Evolutionary conservation across 345 rosid species (phyloP).

Genomic region (Aegle marmelos): DNA sequence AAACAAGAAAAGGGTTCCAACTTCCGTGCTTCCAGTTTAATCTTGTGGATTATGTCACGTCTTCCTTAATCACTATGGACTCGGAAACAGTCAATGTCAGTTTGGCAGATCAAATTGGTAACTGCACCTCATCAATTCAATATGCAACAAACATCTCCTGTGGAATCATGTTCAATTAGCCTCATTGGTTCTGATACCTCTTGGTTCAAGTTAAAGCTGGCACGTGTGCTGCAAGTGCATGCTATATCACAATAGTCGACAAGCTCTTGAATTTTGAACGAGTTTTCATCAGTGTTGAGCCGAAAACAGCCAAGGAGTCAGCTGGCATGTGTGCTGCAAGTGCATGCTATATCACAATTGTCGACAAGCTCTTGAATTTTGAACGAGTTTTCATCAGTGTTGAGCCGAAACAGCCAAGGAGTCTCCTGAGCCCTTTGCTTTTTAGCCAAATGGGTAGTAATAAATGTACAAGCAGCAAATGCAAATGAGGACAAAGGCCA

Average conservation of each 20-base stretch:
- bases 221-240: neutral
- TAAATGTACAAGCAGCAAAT: neutral
- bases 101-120: neutral
- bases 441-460: neutral
- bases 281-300: neutral
- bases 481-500: neutral
- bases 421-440: neutral
- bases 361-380: neutral
- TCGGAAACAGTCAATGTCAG: neutral
- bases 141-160: neutral
- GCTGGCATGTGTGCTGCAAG: neutral
- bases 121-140: neutral
- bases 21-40: too few species aligned
- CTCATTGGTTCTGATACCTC: neutral
- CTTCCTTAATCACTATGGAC: neutral
- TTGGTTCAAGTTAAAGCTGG: neutral
- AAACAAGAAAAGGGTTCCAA: too few species aligned
- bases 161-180: neutral
- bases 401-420: neutral
- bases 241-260: neutral
- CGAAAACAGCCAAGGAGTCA: neutral
- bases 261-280: neutral
- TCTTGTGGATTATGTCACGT: neutral
- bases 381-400: neutral
- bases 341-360: neutral